phyloP scores from a whole-genome alignment of 257 asterid genomes.

The Solanum arcanum region DNA sequence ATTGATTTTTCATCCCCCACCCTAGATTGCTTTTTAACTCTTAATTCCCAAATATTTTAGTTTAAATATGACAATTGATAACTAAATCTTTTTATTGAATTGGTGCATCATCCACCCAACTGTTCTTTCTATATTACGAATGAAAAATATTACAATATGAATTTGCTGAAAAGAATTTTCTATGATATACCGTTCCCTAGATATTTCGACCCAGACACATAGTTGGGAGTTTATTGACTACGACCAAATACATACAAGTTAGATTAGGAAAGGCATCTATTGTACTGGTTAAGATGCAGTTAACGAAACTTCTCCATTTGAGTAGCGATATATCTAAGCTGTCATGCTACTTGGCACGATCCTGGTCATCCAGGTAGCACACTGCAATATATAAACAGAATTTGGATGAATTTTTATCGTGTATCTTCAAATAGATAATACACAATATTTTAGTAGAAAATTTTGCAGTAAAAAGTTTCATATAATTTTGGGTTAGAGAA shows the following conservation, averaged over 20 bases:
- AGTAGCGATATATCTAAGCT: slow-evolving; percentile 82
- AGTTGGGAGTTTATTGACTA: no score
- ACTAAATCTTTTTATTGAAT: no score
- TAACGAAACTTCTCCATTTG: slow-evolving; percentile 82
- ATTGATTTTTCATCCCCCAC: no score
- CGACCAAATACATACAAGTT: not conserved
- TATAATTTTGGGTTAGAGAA: not conserved
- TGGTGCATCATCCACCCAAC: no score
- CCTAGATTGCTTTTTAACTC: no score
- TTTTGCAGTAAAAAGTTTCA: not conserved
- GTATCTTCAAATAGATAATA: not conserved
- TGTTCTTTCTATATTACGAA: no score
- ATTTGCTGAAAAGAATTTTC: no score
- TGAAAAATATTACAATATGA: no score
- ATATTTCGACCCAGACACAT: no score
- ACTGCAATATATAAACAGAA: slow-evolving; percentile 39
- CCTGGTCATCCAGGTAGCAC: slow-evolving; percentile 97
- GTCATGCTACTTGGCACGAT: slow-evolving; percentile 97
- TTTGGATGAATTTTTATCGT: not conserved
- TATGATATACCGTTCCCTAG: no score
- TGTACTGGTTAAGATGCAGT: slow-evolving; percentile 42
- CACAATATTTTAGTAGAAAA: not conserved
- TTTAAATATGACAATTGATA: no score
- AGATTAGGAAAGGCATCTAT: slow-evolving; percentile 46
- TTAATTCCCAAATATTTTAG: no score